Conservation (phyloP, 176 grass and related monocot species). For the Triticum monococcum region DNA sequence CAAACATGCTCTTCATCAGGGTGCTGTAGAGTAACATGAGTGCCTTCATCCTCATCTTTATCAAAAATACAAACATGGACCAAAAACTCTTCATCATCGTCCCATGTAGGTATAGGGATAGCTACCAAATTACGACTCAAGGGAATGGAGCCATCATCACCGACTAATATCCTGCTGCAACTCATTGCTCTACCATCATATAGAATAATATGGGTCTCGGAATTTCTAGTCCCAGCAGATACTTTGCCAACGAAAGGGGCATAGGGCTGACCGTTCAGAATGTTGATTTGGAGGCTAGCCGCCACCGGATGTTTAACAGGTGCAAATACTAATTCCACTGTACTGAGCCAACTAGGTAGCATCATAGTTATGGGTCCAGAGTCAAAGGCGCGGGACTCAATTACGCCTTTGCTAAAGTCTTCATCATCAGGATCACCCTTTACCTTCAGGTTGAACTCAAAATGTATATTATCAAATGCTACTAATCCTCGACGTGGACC, state of each 20-base stretch:
- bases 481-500: constrained; percentile 2
- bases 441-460: background rate
- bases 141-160: background rate
- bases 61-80: background rate
- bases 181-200: background rate
- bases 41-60: background rate
- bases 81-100: background rate
- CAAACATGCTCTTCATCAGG: background rate
- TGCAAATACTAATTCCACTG: background rate
- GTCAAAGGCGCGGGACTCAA: background rate
- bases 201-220: background rate
- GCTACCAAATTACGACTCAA: background rate
- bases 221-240: background rate
- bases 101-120: background rate
- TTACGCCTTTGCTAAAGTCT: background rate
- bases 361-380: background rate
- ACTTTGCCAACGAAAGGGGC: background rate
- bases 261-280: background rate
- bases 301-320: background rate
- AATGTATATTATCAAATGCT: background rate
- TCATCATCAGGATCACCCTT: background rate
- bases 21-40: background rate
- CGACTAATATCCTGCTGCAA: background rate
- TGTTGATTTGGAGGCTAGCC: background rate
- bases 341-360: background rate